A percentile compares a stretch with the other conserved stretches of the same genome.
These are phyloP conservation scores for Colletotrichum sp. DNA, from an alignment of 2,329 filamentous ascomycete species.

Conservation along the genomic window DNA sequence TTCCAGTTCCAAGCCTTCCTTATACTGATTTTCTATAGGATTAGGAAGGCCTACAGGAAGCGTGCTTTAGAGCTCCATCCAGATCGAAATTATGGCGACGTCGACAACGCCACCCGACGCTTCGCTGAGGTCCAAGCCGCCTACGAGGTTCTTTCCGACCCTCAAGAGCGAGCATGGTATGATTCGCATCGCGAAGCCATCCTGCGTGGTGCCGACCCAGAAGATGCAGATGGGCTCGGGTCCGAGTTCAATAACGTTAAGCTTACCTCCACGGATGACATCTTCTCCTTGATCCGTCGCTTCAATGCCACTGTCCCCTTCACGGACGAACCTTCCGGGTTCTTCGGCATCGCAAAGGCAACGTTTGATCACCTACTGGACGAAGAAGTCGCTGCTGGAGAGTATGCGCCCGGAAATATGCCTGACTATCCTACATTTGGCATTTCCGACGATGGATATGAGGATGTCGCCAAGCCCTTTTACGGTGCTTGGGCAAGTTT, in stretches of 20 bases:
- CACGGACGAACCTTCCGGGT: conserved; percentile 79
- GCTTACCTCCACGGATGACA: conserved; percentile 81
- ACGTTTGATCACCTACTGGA: conserved; percentile 81
- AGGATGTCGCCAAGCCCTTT: conserved; percentile 79
- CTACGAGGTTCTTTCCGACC: conserved; percentile 94
- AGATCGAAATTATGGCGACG: conserved; percentile 89
- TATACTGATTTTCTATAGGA: conserved; percentile 53
- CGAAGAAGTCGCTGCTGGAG: conserved; percentile 79
- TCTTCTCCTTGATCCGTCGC: conserved; percentile 77
- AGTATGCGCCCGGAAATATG: conserved; percentile 66
- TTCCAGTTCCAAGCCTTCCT: not conserved
- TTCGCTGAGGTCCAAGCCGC: conserved; percentile 94
- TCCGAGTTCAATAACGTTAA: conserved; percentile 72
- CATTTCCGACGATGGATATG: conserved; percentile 74
- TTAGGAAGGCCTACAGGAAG: conserved; percentile 90
- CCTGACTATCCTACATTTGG: conserved; percentile 85
- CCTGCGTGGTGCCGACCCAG: conserved; percentile 66
- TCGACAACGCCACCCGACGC: conserved; percentile 79
- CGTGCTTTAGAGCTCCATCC: conserved; percentile 95
- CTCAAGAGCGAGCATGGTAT: conserved; percentile 97
- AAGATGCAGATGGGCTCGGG: conserved; percentile 50
- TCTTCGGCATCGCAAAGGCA: conserved; percentile 80
- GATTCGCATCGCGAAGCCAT: conserved; percentile 92
- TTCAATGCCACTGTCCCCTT: conserved; percentile 83
- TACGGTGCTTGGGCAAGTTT: conserved; percentile 85